phyloP scores from a whole-genome alignment of 345 rosid genomes.

The Rubroshorea leprosula region DNA sequence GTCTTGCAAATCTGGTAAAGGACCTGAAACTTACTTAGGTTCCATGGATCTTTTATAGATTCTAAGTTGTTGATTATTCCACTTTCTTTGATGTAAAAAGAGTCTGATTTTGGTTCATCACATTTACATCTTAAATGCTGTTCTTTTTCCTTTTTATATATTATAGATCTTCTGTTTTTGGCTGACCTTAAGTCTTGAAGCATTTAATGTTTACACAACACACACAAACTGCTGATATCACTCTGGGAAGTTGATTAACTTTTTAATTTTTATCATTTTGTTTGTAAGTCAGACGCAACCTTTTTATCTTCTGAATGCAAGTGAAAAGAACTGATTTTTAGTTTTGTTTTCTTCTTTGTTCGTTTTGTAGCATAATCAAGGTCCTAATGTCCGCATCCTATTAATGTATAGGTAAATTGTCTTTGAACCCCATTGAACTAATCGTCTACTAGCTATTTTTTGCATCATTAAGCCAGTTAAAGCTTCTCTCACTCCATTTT shows the following conservation, averaged over 20 bases:
- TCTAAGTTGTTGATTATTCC: not conserved
- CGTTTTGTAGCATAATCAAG: constrained; percentile 39
- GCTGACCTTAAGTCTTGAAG: too few relatives aligned
- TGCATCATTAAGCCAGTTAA: not conserved
- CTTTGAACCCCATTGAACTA: not conserved
- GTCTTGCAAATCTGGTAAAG: constrained; percentile 42
- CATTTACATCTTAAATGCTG: not conserved
- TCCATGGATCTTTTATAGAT: not conserved
- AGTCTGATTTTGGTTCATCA: not conserved
- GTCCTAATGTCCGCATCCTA: constrained; percentile 38
- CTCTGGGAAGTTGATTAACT: not conserved
- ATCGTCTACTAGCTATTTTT: not conserved
- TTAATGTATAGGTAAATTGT: constrained; percentile 43
- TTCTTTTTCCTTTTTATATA: not conserved
- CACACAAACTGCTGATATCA: not conserved
- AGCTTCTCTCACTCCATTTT: not conserved
- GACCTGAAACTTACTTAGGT: not conserved
- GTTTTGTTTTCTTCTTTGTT: not conserved
- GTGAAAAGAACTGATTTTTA: not conserved
- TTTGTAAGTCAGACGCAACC: not conserved
- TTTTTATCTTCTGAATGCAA: not conserved
- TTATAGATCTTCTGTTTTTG: not conserved
- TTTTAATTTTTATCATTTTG: not conserved
- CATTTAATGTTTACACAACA: too few relatives aligned
- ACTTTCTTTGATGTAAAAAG: not conserved